Percentiles rank a stretch among this genome's conserved stretches.
phyloP scores from a whole-genome alignment of 306 rosid genomes.

The Albizia julibrissin region DNA sequence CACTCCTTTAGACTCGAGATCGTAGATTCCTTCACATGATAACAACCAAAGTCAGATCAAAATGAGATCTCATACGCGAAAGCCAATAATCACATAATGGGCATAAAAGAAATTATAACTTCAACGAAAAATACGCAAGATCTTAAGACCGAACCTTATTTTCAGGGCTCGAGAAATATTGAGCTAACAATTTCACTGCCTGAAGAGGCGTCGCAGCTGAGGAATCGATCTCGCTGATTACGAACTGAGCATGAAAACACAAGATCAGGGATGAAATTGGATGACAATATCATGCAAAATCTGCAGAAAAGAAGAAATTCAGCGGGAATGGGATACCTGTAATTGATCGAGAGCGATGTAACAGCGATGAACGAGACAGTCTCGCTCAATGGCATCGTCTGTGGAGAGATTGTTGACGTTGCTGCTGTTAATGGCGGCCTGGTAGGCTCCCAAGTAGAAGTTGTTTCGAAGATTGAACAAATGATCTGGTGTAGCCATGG shows the following conservation, averaged over 20 bases:
- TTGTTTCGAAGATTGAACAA: conserved; percentile 82
- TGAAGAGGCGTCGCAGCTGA: conserved; percentile 90
- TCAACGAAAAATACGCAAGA: not conserved
- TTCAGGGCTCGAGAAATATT: conserved; percentile 70
- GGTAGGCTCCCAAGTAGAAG: conserved; percentile 92
- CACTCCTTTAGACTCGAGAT: conserved; percentile 72
- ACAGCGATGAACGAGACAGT: conserved; percentile 81
- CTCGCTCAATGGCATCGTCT: conserved; percentile 79
- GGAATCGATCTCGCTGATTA: conserved; percentile 76
- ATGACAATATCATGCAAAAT: not conserved
- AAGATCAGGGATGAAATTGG: not conserved
- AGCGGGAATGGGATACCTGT: conserved; percentile 36
- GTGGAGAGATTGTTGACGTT: conserved; percentile 69
- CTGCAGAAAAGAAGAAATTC: not conserved
- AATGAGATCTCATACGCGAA: not conserved
- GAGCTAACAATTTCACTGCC: conserved; percentile 92
- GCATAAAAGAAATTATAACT: not conserved
- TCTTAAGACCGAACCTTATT: conserved; percentile 50
- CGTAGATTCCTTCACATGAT: conserved; percentile 59
- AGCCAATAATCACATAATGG: not conserved
- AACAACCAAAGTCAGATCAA: not conserved
- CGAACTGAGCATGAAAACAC: conserved; percentile 50
- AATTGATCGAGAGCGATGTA: conserved; percentile 84
- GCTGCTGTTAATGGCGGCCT: conserved; percentile 88
- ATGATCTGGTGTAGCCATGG: conserved; percentile 77